These are phyloP conservation scores for Tetrahymena thermophila DNA, from an alignment of 73 alveolate species.

Conservation along the genomic window DNA sequence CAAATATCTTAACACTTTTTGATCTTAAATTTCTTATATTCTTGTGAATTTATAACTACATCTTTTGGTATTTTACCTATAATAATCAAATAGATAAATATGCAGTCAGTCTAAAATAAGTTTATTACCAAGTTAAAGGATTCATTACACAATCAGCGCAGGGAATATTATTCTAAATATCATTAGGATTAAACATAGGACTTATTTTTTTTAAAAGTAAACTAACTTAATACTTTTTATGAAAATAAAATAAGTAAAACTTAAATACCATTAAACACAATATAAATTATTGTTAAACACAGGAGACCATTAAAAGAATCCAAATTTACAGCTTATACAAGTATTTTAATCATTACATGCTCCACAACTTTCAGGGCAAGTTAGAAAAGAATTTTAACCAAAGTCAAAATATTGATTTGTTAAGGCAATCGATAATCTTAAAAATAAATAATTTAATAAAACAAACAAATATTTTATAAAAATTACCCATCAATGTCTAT, in stretches of 20 bases:
- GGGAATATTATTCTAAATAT: not conserved
- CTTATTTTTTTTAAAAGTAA: not conserved
- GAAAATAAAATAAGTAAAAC: not conserved
- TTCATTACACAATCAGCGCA: not conserved
- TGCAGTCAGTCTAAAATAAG: not conserved
- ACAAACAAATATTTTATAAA: too few species aligned
- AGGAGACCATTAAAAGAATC: not conserved
- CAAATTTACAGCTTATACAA: not conserved
- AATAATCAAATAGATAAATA: not conserved
- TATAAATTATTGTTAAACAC: not conserved
- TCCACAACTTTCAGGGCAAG: not conserved
- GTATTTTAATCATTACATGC: not conserved
- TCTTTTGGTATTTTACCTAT: not conserved
- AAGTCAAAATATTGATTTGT: not conserved
- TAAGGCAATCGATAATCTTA: not conserved
- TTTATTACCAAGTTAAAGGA: not conserved
- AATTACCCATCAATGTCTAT: not conserved
- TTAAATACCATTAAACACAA: not conserved
- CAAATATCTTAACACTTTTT: not conserved
- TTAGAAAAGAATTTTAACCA: too few species aligned
- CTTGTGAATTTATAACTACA: not conserved
- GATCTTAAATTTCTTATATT: not conserved
- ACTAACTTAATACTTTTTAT: not conserved
- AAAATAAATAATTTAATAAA: too few species aligned
- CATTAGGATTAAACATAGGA: not conserved